phyloP scores from a whole-genome alignment of 495 filamentous ascomycete genomes.

The Acidiella bohemica region DNA sequence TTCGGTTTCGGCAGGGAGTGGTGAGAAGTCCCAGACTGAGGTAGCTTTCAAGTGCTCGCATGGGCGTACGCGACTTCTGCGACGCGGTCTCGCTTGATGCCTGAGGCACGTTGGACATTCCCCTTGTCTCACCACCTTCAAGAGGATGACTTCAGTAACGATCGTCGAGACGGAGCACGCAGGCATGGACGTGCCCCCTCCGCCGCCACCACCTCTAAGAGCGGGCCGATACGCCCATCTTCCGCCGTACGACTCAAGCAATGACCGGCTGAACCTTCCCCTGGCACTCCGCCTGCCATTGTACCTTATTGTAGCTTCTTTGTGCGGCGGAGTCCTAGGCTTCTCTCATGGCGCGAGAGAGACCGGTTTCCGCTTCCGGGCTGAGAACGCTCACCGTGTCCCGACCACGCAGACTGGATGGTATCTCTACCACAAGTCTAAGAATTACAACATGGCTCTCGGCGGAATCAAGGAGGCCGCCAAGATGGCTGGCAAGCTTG shows the following conservation, averaged over 20 bases:
- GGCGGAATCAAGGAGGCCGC: conserved; percentile 65
- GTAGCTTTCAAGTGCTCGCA: no score
- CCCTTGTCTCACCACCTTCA: no score
- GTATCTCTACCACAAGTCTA: conserved; percentile 96
- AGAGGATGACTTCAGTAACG: no score
- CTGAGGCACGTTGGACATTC: no score
- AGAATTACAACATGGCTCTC: conserved; percentile 71
- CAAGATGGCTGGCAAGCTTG: conserved; percentile 58
- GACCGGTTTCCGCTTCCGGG: conserved; percentile 71
- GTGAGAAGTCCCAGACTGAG: no score
- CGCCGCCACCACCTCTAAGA: no score
- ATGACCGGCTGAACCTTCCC: conserved; percentile 48
- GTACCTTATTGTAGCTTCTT: conserved; percentile 39
- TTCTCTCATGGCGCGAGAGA: conserved; percentile 54
- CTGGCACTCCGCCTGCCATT: conserved; percentile 51
- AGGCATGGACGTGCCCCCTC: no score
- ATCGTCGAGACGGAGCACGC: no score
- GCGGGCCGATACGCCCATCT: no score
- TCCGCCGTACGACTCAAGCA: neutral
- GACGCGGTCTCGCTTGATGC: no score
- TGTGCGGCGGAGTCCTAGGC: conserved; percentile 50
- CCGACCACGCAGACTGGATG: conserved; percentile 70
- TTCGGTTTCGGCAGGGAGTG: no score
- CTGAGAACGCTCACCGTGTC: conserved; percentile 86
- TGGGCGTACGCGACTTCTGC: no score